Evolutionary conservation across 345 rosid genomes (phyloP), one percentile per base, ranked within the genome.

Genomic region (Diplotaxis tenuifolia): DNA sequence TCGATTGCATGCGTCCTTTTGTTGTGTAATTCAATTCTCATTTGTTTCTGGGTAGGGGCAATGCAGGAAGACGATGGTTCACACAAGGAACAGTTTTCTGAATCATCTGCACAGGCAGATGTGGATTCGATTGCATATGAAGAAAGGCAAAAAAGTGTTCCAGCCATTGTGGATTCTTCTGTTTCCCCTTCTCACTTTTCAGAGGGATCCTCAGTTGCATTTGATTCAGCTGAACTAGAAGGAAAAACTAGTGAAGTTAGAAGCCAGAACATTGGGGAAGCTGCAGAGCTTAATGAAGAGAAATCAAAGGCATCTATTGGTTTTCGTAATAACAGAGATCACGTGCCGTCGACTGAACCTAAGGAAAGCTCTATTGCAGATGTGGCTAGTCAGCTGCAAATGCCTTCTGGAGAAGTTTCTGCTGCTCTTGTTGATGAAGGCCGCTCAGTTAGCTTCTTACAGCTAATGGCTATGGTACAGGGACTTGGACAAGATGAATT

Each of bases 11-110:
- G 54, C 77, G 49, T 65, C 65, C 52, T 42, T 78, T 34, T 80
- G 78, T 78, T 80, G 79, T 79, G 79, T 89, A 76, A 85, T 83
- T 75, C 79, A 79, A 65, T 86, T 86, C 91, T 88, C 89, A 88
- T 88, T 89, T 86, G 82, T 83, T 87, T 79, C 88, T 89, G 83
- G 94, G 88, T 86, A 88, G 98, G 98, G 89, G 82, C 83, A 81
- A 86, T 91, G 96, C 97, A 93, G 96, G 96, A 84, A 78, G 83
- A 83, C 78, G 78, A 86, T 84, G 84, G 79, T 81, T 84, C 75
- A 76, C 86, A 56, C 73, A 71, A 71, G 74, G 75, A 79, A 60
- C 85, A 86, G 63, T 58, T 47, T 71, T 61, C 72, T 60, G 84
- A 80, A 73, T 58, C 49, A 65, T 70, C 74, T 66, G 71, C 71